Evolutionary conservation across 2,329 filamentous ascomycete species (phyloP).

Genomic region (Plenodomus biglobosus): DNA sequence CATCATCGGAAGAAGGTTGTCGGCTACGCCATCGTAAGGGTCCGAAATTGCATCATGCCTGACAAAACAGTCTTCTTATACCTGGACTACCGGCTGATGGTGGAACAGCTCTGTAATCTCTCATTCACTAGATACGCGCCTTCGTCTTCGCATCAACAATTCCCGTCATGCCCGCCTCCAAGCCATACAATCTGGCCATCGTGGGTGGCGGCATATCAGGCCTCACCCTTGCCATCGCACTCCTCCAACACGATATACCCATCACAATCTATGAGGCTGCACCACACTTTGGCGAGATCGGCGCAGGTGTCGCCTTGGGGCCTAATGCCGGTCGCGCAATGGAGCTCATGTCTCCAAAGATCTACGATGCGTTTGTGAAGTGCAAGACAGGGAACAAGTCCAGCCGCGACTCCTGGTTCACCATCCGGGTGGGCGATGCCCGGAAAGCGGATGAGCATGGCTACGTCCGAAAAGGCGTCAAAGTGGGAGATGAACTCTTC

Average conservation of each 20-base stretch:
- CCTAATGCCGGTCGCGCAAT: constrained; percentile 60
- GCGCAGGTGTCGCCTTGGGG: constrained; percentile 60
- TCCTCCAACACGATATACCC: constrained; percentile 51
- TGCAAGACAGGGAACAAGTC: constrained; percentile 45
- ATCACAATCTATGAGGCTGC: constrained; percentile 61
- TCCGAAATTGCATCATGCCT: neutral
- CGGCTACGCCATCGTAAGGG: neutral
- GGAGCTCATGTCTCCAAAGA: constrained; percentile 53
- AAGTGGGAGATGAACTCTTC: constrained; percentile 36
- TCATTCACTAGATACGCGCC: neutral
- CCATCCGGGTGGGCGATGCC: constrained; percentile 36
- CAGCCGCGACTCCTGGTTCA: constrained; percentile 33
- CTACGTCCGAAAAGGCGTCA: constrained; percentile 28
- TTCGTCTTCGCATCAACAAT: constrained; percentile 17
- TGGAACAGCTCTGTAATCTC: neutral
- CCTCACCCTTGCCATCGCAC: constrained; percentile 56
- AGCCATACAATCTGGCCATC: constrained; percentile 55
- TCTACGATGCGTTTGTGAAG: constrained; percentile 45
- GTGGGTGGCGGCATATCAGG: constrained; percentile 63
- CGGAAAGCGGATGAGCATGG: constrained; percentile 36
- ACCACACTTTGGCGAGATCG: constrained; percentile 58
- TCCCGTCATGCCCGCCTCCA: constrained; percentile 21
- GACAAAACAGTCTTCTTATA: neutral
- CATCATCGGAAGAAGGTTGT: neutral
- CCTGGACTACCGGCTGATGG: neutral